These are phyloP conservation scores for Hymenoscyphus scutula DNA, from an alignment of 2,329 filamentous ascomycete species.

Conservation along the genomic window DNA sequence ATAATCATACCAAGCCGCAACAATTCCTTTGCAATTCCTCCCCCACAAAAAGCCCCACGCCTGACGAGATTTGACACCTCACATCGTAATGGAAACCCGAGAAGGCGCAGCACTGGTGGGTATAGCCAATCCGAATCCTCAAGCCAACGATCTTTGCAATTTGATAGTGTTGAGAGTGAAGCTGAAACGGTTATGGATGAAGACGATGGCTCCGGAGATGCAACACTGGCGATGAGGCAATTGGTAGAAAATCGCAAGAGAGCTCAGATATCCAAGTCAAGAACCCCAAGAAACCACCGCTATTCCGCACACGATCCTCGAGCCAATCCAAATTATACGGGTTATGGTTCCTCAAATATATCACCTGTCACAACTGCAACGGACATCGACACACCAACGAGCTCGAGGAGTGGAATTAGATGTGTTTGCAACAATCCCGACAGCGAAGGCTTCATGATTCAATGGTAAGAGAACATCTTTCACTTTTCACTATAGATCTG, in stretches of 20 bases:
- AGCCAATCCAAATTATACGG: conserved; percentile 23
- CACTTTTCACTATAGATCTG: neutral
- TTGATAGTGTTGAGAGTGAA: conserved; percentile 49
- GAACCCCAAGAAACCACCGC: conserved; percentile 27
- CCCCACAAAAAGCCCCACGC: conserved; percentile 28
- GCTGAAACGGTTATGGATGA: conserved; percentile 57
- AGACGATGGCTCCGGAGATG: conserved; percentile 49
- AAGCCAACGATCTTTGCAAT: conserved; percentile 28
- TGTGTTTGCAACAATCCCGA: conserved; percentile 53
- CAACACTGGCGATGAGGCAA: conserved; percentile 58
- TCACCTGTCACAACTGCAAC: conserved; percentile 51
- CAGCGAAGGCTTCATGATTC: conserved; percentile 55
- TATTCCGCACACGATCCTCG: conserved; percentile 25
- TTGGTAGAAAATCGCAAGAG: conserved; percentile 39
- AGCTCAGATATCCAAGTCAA: conserved; percentile 23
- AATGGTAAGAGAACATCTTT: conserved; percentile 50
- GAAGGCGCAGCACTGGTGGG: conserved; percentile 28
- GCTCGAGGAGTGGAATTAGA: conserved; percentile 43
- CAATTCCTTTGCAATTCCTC: conserved; percentile 47
- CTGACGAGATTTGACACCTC: conserved; percentile 29
- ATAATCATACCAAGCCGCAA: conserved; percentile 63
- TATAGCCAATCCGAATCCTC: conserved; percentile 35
- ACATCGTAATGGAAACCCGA: conserved; percentile 15
- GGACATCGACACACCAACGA: conserved; percentile 47
- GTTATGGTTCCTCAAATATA: conserved; percentile 38